A percentile compares a stretch with the other conserved stretches of the same genome.
These are phyloP conservation scores for Leptomonas seymouri DNA, from an alignment of 208 protist species.

Conservation along the genomic window DNA sequence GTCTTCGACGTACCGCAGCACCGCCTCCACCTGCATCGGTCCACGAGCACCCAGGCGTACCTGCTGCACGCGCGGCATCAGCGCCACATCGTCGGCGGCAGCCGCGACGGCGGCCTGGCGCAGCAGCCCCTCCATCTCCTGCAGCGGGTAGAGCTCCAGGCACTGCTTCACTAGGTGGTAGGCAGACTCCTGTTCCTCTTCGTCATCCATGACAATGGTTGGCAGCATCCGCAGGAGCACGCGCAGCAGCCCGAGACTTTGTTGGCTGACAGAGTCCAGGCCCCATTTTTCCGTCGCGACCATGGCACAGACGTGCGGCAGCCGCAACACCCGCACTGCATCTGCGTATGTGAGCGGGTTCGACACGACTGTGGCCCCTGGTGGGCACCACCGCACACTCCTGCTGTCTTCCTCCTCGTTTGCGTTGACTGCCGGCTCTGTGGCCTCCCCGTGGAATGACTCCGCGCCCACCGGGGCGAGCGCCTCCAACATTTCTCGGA, in stretches of 20 bases:
- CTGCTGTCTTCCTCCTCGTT: background rate
- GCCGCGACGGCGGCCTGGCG: slow-evolving; percentile 27
- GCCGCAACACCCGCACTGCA: slow-evolving; percentile 26
- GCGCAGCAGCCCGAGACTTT: slow-evolving; percentile 49
- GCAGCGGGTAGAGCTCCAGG: slow-evolving; percentile 56
- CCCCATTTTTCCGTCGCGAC: slow-evolving; percentile 26
- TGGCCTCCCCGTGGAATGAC: background rate
- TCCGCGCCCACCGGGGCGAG: slow-evolving; percentile 17
- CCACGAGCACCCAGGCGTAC: slow-evolving; percentile 20
- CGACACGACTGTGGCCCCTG: slow-evolving; percentile 8
- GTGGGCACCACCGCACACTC: slow-evolving; percentile 22
- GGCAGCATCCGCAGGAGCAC: slow-evolving; percentile 50
- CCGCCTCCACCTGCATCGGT: slow-evolving; percentile 32
- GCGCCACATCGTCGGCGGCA: slow-evolving; percentile 27
- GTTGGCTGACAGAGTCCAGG: slow-evolving; percentile 23
- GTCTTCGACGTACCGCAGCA: slow-evolving; percentile 47
- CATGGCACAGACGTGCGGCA: slow-evolving; percentile 15
- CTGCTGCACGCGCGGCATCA: slow-evolving; percentile 33
- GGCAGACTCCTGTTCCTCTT: slow-evolving; percentile 54
- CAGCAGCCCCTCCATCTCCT: slow-evolving; percentile 51
- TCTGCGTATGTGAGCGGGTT: slow-evolving; percentile 28
- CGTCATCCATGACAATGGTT: slow-evolving; percentile 55
- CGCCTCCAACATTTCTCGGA: slow-evolving; percentile 41
- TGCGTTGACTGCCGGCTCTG: background rate
- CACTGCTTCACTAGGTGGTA: slow-evolving; percentile 50